phyloP scores from a whole-genome alignment of 75 land plant species.

The Larix kaempferi region DNA sequence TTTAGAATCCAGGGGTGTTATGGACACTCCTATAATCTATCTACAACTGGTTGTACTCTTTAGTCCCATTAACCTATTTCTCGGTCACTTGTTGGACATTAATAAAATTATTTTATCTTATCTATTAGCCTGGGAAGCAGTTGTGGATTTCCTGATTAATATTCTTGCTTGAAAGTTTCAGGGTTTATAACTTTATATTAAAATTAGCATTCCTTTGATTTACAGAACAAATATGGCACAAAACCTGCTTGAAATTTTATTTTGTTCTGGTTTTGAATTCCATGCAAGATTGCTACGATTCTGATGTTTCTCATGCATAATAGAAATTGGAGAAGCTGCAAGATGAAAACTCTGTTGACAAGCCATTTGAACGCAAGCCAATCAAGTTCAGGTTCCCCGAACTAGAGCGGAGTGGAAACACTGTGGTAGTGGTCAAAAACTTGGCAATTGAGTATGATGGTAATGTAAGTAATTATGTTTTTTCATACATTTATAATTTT shows the following conservation, averaged over 20 bases:
- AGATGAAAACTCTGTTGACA: conserved; percentile 76
- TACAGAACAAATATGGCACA: background rate
- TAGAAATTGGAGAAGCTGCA: conserved; percentile 92
- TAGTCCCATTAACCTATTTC: no score
- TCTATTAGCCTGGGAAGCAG: background rate
- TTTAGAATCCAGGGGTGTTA: no score
- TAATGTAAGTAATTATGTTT: conserved; percentile 40
- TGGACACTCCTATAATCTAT: no score
- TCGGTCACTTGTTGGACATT: no score
- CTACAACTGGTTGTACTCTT: no score
- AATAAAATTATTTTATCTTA: background rate
- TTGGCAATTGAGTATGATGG: conserved; percentile 60
- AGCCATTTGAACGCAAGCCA: conserved; percentile 87
- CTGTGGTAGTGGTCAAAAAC: conserved; percentile 60
- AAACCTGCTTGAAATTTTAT: background rate
- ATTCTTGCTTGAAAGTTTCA: background rate
- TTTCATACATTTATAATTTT: background rate
- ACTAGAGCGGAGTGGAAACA: conserved; percentile 85
- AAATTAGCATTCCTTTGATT: background rate
- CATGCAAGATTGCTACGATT: background rate
- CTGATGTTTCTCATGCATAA: conserved; percentile 2
- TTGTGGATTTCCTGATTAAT: background rate
- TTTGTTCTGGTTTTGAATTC: background rate
- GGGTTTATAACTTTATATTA: background rate
- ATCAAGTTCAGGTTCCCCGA: conserved; percentile 92